Conservation (phyloP, 352 stramenopile species). For the Ochromonadaceae sp. region DNA sequence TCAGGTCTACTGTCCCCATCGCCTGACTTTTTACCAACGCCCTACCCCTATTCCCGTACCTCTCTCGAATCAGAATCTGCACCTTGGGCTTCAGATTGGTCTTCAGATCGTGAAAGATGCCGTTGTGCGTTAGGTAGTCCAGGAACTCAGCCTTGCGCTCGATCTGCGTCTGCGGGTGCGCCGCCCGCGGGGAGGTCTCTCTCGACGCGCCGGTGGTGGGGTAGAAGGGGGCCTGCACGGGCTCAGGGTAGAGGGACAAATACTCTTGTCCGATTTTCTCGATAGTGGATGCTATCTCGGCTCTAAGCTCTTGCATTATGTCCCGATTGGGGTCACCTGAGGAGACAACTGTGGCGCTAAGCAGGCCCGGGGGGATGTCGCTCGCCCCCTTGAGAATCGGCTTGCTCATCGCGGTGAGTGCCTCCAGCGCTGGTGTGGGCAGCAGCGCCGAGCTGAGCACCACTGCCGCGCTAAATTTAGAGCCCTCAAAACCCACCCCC, state of each 20-base stretch:
- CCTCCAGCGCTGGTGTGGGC: no score
- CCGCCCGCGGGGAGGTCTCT: no score
- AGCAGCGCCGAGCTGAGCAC: no score
- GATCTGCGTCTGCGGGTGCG: no score
- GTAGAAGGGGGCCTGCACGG: no score
- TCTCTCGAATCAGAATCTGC: neutral
- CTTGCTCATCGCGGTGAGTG: no score
- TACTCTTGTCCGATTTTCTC: constrained; percentile 12
- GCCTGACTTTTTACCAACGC: neutral
- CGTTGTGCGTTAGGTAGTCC: neutral
- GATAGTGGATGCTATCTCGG: neutral
- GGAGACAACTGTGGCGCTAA: neutral
- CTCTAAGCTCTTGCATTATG: constrained; percentile 3
- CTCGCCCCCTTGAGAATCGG: no score
- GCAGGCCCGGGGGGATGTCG: neutral
- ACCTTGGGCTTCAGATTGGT: neutral
- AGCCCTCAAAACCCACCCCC: no score
- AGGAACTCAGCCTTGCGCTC: neutral
- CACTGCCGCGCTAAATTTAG: no score
- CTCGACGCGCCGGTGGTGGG: no score
- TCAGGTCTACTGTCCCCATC: no score
- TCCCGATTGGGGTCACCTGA: neutral
- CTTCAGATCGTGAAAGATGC: constrained; percentile 3
- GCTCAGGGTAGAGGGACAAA: neutral
- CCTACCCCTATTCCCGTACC: neutral